Base-by-base conservation (phyloP, 2,329 filamentous ascomycete species). In the Penicillium vulpinum region DNA sequence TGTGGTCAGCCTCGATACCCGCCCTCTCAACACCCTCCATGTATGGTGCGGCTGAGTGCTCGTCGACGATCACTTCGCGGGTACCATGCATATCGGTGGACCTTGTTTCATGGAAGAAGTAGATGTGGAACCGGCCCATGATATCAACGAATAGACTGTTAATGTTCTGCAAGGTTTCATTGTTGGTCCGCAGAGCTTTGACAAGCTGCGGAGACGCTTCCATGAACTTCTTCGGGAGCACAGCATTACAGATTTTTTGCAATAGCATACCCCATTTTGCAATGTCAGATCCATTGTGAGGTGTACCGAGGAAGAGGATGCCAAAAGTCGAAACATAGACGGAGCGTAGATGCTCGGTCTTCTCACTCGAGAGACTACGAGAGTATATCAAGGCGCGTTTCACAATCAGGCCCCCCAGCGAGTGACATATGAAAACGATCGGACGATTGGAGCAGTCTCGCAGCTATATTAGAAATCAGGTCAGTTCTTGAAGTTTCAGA, bases 361-460 rank as follows among this genome's bases (percentile, higher is more conserved):
- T 81, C 54, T 82, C 80, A 39, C 80, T 81, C 8, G 78, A 80
- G 13, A 89, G 70, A 64, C 85, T 87, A 62, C 84, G 83, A 44
- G 86, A 88, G 69, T 88, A 86, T 48, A 89, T 80, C 46, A 92
- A 75, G 1, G 87, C 86, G 45, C 86, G 80, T 72, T 92, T 92
- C 50, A 88, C 81, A 2, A 92, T 76, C 57, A 91, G 84, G 7
- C 89, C 89, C 4, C 89, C 89, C 2, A 92, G 77, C 51, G 87
- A 89, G 71, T 92, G 89, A 49, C 83, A 88, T 35, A 92, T 83
- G 79, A 88, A 92, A 59, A 92, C 86, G 63, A 92, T 89, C 5
- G 89, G 87, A 43, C 86, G 84, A 24, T 81, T 78, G 33, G 78
- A 75, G 5, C 83, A 84, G 51, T 81, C 63, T 58, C 71, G 71